Conservation (phyloP, 2,329 filamentous ascomycete species). For the Colletotrichum sp. region DNA sequence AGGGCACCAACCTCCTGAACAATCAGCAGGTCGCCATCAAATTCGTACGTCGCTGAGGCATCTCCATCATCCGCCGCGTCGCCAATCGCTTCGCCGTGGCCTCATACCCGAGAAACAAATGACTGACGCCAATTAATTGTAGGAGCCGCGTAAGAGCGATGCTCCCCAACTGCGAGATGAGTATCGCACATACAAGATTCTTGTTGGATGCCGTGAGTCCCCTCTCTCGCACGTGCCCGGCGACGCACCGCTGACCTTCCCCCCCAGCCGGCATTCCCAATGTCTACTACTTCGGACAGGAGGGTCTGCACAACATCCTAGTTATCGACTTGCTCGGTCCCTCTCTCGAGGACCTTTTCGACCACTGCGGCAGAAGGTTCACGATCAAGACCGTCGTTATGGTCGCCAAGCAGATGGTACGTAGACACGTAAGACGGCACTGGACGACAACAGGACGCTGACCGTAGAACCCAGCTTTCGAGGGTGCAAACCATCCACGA, state of each 20-base stretch:
- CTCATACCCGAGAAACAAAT: background rate
- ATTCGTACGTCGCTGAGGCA: constrained; percentile 71
- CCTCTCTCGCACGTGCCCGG: background rate
- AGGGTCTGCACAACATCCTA: constrained; percentile 97
- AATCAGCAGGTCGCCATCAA: constrained; percentile 99
- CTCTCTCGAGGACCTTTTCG: constrained; percentile 94
- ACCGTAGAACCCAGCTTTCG: constrained; percentile 65
- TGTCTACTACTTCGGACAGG: constrained; percentile 99
- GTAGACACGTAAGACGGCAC: constrained; percentile 27
- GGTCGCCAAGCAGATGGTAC: constrained; percentile 98
- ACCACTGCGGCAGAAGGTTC: constrained; percentile 95
- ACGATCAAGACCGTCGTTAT: constrained; percentile 98
- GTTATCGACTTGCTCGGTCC: constrained; percentile 96
- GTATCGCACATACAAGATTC: constrained; percentile 98
- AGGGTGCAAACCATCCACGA: constrained; percentile 94
- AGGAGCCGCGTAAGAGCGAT: constrained; percentile 99
- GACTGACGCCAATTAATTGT: constrained; percentile 16
- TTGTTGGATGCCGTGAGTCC: constrained; percentile 96
- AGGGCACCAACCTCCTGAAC: constrained; percentile 97
- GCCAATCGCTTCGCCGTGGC: background rate
- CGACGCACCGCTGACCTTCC: constrained; percentile 4
- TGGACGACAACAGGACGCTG: background rate
- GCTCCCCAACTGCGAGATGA: constrained; percentile 97
- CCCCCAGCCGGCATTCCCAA: constrained; percentile 90
- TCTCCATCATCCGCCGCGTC: background rate